These are phyloP conservation scores for Suillus tomentosus DNA, from an alignment of 768 basidiomycete genomes.

Conservation along the genomic window DNA sequence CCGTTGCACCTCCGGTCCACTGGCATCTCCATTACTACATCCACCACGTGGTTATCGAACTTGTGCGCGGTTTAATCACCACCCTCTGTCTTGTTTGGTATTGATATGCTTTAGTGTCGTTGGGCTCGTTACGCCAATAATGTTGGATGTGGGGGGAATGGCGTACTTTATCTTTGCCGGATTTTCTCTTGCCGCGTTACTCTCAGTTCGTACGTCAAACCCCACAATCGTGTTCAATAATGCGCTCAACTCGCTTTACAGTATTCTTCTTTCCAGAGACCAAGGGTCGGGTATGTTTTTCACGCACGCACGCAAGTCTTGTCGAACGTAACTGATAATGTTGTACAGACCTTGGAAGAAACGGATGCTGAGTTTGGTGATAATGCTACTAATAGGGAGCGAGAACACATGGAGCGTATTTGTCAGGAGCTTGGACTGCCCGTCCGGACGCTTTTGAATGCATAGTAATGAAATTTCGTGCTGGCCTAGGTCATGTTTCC, in stretches of 20 bases:
- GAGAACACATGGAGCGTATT: constrained; percentile 30
- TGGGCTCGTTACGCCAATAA: constrained; percentile 33
- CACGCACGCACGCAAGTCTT: not conserved
- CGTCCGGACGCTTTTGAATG: constrained; percentile 21
- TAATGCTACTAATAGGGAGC: constrained; percentile 27
- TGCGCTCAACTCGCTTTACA: constrained; percentile 8
- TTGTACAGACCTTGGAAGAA: constrained; percentile 33
- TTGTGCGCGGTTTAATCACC: constrained; percentile 34
- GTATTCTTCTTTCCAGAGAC: constrained; percentile 35
- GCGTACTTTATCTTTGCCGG: constrained; percentile 38
- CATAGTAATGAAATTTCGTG: not conserved
- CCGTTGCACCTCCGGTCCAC: constrained; percentile 43
- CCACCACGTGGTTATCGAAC: constrained; percentile 45
- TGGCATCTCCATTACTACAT: constrained; percentile 45
- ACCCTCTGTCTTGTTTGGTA: not conserved
- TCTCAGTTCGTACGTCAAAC: constrained; percentile 28
- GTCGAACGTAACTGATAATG: not conserved
- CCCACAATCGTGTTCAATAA: not conserved
- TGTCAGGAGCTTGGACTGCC: constrained; percentile 34
- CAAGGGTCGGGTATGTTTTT: constrained; percentile 43
- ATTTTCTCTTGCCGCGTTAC: constrained; percentile 33
- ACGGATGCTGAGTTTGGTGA: constrained; percentile 38
- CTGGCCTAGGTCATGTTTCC: not conserved
- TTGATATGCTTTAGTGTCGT: constrained; percentile 25
- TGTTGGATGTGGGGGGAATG: constrained; percentile 46